Evolutionary conservation across 441 rosid species (phyloP), one percentile per base, ranked within the genome.

Genomic region (Pelargonium myrrhifolium): DNA sequence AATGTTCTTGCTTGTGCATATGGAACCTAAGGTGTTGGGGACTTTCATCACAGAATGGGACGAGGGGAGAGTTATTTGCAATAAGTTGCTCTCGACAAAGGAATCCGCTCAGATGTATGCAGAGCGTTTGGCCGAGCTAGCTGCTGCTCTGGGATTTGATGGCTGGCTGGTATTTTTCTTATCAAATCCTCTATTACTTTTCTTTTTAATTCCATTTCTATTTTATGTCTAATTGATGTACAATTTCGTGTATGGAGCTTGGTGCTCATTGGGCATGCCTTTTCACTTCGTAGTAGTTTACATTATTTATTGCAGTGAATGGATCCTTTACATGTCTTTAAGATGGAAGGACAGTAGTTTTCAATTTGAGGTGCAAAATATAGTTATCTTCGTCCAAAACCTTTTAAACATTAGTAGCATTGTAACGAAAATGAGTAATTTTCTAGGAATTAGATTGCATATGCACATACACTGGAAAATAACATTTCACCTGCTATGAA

Each of bases 31-130:
- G 98, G 95, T 89, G 56, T 75, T 89, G 74, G 97, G 97, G 75
- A 93, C 97, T 55, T 90, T 90, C 80, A 87, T 93, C 75, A 74
- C 88, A 20, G 98, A 93, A 77, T 76, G 94, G 90, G 90, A 84
- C 42, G 88, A 81, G 79, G 97, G 97, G 20, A 78, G 49, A 75
- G 68, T 28, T 40, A 72, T 68, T 43, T 85, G 95, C 75, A 71
- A 78, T 53, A 81, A 84, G 68, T 76, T 93, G 80, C 84, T 90
- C 18, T 77, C 81, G 1, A 80, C 96, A 6, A 79, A 79, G 82
- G 97, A 85, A 76, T 86, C 96, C 68, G 85, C 95, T 74, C 80
- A 65, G 15, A 75, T 74, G 72, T 87, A 85, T 79, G 97, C 98
- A 2, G 85, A 84, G 69, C 81, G 81, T 53, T 81, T 93, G 80